phyloP scores from a whole-genome alignment of 371 early-diverging fungal species.

The Rhizopus delemar region DNA sequence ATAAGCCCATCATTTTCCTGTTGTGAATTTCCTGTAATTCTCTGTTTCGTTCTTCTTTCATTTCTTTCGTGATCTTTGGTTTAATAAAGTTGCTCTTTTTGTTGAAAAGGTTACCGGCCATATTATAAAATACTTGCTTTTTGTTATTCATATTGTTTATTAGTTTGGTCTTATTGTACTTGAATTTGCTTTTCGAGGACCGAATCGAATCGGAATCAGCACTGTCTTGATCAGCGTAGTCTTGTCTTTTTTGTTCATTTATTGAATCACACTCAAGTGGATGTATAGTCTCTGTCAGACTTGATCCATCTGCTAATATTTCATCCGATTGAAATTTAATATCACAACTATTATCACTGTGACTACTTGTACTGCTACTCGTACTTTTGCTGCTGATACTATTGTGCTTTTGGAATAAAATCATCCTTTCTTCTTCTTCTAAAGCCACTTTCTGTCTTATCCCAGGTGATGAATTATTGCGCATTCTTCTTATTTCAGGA shows the following conservation, averaged over 20 bases:
- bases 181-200: neutral
- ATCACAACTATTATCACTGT: neutral
- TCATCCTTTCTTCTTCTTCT: neutral
- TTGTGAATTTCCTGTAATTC: slow-evolving; percentile 23
- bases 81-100: slow-evolving; percentile 6
- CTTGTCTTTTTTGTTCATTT: too few relatives aligned
- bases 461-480: neutral
- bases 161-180: neutral
- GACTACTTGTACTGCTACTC: neutral
- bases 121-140: slow-evolving; percentile 16
- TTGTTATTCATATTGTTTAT: slow-evolving; percentile 13
- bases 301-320: too few relatives aligned
- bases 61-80: slow-evolving; percentile 14
- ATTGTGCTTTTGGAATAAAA: neutral
- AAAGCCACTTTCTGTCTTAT: too few relatives aligned
- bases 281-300: neutral
- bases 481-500: neutral
- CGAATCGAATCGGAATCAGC: neutral
- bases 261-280: neutral
- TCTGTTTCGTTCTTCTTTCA: slow-evolving; percentile 21
- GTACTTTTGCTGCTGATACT: neutral
- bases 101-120: slow-evolving; percentile 24
- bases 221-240: neutral
- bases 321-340: neutral
- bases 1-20: slow-evolving; percentile 24